phyloP scores from a whole-genome alignment of 208 protist species.

The Leishmania tarentolae region DNA sequence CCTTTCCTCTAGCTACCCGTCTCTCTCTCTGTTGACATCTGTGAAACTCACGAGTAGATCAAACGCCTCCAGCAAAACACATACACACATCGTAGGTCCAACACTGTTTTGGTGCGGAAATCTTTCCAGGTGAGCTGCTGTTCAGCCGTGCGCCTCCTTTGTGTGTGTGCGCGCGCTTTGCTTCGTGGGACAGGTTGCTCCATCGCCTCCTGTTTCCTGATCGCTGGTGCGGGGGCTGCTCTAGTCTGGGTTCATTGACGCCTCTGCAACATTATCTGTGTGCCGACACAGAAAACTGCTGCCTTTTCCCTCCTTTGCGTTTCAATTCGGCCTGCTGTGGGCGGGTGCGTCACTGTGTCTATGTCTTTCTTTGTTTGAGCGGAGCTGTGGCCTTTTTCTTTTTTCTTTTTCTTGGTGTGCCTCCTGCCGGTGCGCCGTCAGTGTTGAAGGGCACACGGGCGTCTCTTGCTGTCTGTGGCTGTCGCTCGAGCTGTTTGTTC shows the following conservation, averaged over 20 bases:
- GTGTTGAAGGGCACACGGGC: background rate
- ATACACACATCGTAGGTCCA: background rate
- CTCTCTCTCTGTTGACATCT: background rate
- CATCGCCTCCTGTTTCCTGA: background rate
- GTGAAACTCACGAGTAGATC: background rate
- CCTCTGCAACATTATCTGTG: background rate
- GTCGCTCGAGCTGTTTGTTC: background rate
- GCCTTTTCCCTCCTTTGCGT: background rate
- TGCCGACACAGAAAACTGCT: background rate
- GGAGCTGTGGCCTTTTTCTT: background rate
- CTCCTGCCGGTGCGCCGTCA: background rate
- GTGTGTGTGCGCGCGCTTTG: background rate
- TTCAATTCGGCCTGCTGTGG: background rate
- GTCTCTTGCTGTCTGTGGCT: background rate
- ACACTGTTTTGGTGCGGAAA: background rate
- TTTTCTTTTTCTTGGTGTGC: background rate
- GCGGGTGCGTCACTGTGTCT: background rate
- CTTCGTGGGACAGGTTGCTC: background rate
- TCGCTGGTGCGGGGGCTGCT: background rate
- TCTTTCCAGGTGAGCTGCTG: background rate
- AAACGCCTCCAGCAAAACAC: background rate
- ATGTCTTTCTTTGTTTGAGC: background rate
- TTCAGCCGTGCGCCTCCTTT: background rate
- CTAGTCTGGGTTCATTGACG: background rate
- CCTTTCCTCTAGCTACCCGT: no score